phyloP scores from a whole-genome alignment of 805 yeast genomes.

The Candida quercuum region DNA sequence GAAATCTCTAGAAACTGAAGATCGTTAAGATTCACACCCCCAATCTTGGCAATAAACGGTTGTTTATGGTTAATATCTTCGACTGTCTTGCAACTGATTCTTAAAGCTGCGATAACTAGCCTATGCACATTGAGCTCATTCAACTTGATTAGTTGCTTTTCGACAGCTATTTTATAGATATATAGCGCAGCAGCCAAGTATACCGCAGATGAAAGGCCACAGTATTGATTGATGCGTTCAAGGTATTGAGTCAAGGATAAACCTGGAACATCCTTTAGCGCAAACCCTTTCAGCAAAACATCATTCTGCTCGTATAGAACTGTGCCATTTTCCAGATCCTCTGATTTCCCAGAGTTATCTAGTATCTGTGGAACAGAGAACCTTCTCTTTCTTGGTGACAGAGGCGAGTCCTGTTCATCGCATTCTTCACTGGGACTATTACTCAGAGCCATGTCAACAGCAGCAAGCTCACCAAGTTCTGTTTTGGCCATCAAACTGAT shows the following conservation, averaged over 20 bases:
- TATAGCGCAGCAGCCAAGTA: constrained; percentile 23
- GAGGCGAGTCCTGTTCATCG: background rate
- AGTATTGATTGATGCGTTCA: constrained; percentile 23
- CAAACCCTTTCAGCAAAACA: constrained; percentile 20
- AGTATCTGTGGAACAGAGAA: background rate
- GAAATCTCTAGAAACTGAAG: constrained; percentile 45
- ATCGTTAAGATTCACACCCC: constrained; percentile 39
- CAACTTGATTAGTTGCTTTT: constrained; percentile 18
- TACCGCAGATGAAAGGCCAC: constrained; percentile 25
- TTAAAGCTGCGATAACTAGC: constrained; percentile 36
- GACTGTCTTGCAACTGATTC: constrained; percentile 41
- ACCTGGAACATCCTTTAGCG: constrained; percentile 18
- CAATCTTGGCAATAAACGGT: constrained; percentile 39
- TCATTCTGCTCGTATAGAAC: constrained; percentile 9
- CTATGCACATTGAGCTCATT: constrained; percentile 39
- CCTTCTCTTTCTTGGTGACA: constrained; percentile 1
- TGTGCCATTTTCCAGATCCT: background rate
- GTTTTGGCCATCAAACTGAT: background rate
- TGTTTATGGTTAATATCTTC: constrained; percentile 43
- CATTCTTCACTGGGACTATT: background rate
- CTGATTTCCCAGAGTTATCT: background rate
- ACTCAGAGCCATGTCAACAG: background rate
- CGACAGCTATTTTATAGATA: constrained; percentile 18
- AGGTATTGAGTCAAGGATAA: constrained; percentile 21
- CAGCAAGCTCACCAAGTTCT: background rate